phyloP scores from a whole-genome alignment of 306 rosid species.

The Acacia acuminata region DNA sequence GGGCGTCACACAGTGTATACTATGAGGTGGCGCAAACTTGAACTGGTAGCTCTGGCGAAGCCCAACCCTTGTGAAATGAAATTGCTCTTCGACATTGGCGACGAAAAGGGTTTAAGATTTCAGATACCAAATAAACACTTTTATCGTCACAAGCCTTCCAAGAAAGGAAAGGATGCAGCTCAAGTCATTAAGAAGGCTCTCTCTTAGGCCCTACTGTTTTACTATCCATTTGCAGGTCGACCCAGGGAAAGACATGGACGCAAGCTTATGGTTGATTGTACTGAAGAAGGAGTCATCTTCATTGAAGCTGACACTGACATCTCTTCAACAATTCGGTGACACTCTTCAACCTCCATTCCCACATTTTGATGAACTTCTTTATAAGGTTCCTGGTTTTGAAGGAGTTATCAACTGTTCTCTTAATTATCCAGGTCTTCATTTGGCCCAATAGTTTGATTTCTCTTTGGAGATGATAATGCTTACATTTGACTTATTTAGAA shows the following conservation, averaged over 20 bases:
- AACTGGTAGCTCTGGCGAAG: background rate
- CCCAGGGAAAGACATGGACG: constrained; percentile 16
- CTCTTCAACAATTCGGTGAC: constrained; percentile 36
- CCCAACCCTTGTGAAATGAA: constrained; percentile 32
- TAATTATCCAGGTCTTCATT: constrained; percentile 41
- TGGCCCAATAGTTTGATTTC: background rate
- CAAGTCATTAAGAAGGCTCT: constrained; percentile 28
- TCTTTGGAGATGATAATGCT: too few relatives aligned
- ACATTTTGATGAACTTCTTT: constrained; percentile 41
- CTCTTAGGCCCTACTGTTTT: too few relatives aligned
- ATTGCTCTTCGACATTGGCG: constrained; percentile 33
- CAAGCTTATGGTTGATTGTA: constrained; percentile 48
- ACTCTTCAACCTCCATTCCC: constrained; percentile 33
- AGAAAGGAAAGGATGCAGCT: background rate
- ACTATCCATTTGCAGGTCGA: too few relatives aligned
- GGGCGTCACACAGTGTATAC: too few relatives aligned
- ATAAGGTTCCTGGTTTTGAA: constrained; percentile 33
- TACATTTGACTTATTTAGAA: too few relatives aligned
- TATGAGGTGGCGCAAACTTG: background rate
- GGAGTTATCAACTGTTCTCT: constrained; percentile 18
- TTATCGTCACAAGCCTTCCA: constrained; percentile 10
- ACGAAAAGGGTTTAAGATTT: constrained; percentile 15
- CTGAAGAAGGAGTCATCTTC: constrained; percentile 49
- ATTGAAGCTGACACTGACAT: constrained; percentile 52
- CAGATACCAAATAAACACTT: background rate